Evolutionary conservation across 768 basidiomycete species (phyloP).

Genomic region (Pisolithus marmoratus): DNA sequence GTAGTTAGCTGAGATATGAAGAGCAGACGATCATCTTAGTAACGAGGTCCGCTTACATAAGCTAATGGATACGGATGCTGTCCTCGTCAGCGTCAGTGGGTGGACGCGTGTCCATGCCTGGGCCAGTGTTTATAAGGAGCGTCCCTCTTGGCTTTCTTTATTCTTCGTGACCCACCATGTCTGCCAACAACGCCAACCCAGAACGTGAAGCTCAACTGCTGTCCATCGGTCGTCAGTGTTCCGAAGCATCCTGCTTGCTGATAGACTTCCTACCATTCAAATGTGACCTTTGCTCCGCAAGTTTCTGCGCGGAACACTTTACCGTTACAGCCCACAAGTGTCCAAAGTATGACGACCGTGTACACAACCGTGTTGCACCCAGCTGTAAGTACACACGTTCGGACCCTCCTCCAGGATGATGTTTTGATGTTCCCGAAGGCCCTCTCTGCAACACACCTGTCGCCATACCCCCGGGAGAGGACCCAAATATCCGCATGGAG

Average conservation of each 20-base stretch:
- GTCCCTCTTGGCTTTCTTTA: neutral
- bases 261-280: conserved; percentile 86
- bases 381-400: conserved; percentile 46
- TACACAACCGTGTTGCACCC: conserved; percentile 71
- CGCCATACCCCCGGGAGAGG: conserved; percentile 68
- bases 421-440: conserved; percentile 37
- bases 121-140: conserved; percentile 11
- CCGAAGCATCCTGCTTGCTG: conserved; percentile 55
- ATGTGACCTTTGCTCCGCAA: conserved; percentile 69
- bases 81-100: no score
- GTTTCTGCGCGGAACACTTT: conserved; percentile 79
- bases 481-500: conserved; percentile 81
- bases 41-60: neutral
- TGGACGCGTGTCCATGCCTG: conserved; percentile 22
- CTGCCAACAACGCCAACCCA: conserved; percentile 12
- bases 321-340: conserved; percentile 63
- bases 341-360: conserved; percentile 61
- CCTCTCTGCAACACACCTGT: conserved; percentile 75
- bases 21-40: no score
- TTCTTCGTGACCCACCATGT: conserved; percentile 15
- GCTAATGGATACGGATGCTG: no score
- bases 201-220: conserved; percentile 56
- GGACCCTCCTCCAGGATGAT: neutral
- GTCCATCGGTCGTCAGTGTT: conserved; percentile 66
- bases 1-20: neutral